phyloP scores from a whole-genome alignment of 2,329 filamentous ascomycete genomes.

The Cladosporium austrohemisphaericum region DNA sequence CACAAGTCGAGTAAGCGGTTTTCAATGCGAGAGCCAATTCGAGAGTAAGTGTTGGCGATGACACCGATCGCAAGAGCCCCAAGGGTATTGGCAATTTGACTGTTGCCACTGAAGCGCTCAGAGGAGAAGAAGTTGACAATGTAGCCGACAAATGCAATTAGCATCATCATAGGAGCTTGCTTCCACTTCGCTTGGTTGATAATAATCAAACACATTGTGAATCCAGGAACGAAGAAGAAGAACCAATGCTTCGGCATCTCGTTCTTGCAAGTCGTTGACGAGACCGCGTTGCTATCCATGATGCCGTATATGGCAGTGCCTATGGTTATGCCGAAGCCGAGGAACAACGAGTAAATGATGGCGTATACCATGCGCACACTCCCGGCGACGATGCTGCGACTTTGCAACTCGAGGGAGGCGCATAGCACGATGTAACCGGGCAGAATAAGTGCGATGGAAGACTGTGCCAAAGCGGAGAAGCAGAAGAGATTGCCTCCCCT shows the following conservation, averaged over 20 bases:
- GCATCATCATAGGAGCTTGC: slow-evolving; percentile 70
- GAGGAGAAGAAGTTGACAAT: slow-evolving; percentile 71
- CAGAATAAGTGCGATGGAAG: slow-evolving; percentile 48
- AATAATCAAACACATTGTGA: slow-evolving; percentile 69
- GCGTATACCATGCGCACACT: slow-evolving; percentile 53
- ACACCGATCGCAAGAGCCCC: slow-evolving; percentile 74
- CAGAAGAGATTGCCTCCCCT: slow-evolving; percentile 42
- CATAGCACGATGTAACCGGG: slow-evolving; percentile 51
- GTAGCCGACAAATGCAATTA: slow-evolving; percentile 71
- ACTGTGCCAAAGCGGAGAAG: slow-evolving; percentile 50
- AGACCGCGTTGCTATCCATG: slow-evolving; percentile 46
- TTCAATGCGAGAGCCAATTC: slow-evolving; percentile 58
- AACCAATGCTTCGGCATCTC: slow-evolving; percentile 52
- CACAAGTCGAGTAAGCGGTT: slow-evolving; percentile 55
- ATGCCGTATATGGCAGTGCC: slow-evolving; percentile 48
- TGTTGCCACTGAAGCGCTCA: slow-evolving; percentile 63
- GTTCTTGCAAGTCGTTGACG: slow-evolving; percentile 40
- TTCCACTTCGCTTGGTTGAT: slow-evolving; percentile 80
- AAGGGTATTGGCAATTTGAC: slow-evolving; percentile 72
- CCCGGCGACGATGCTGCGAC: slow-evolving; percentile 46
- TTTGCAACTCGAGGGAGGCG: slow-evolving; percentile 48
- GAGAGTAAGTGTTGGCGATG: slow-evolving; percentile 73
- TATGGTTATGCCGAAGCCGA: slow-evolving; percentile 51
- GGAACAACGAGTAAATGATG: slow-evolving; percentile 51
- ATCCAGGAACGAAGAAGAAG: slow-evolving; percentile 71